Conservation (phyloP, 225 moss, liverwort and hornwort genomes). For the Marchantia polymorpha region DNA sequence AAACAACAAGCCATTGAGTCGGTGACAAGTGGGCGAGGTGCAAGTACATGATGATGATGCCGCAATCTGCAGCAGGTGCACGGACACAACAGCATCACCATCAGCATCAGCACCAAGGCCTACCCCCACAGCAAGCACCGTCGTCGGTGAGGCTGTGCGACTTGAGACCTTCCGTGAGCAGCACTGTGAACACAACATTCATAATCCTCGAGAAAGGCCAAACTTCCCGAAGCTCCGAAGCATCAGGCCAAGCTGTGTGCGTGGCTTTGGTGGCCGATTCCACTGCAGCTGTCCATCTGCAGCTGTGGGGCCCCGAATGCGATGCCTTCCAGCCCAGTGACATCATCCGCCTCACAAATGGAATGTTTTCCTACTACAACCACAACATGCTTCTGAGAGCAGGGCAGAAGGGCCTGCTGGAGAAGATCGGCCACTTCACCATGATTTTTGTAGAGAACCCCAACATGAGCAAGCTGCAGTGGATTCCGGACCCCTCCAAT, state of each 20-base stretch:
- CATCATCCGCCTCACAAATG: slow-evolving; percentile 71
- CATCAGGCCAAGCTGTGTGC: slow-evolving; percentile 53
- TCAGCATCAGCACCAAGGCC: slow-evolving; percentile 20
- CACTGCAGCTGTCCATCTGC: slow-evolving; percentile 75
- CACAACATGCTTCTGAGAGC: slow-evolving; percentile 67
- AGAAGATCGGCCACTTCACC: slow-evolving; percentile 77
- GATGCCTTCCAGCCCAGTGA: slow-evolving; percentile 84
- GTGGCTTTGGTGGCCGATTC: slow-evolving; percentile 82
- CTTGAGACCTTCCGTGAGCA: slow-evolving; percentile 61
- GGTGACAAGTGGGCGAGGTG: background rate
- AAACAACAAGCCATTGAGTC: background rate
- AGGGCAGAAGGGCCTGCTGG: slow-evolving; percentile 76
- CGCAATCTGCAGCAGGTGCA: slow-evolving; percentile 37
- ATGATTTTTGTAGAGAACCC: slow-evolving; percentile 63
- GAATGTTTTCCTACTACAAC: slow-evolving; percentile 72
- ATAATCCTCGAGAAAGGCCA: slow-evolving; percentile 76
- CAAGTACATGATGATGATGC: slow-evolving; percentile 4
- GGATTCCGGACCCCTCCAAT: slow-evolving; percentile 58
- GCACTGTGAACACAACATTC: slow-evolving; percentile 65
- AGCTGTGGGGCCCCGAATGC: slow-evolving; percentile 77
- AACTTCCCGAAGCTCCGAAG: slow-evolving; percentile 50
- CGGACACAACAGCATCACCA: slow-evolving; percentile 14
- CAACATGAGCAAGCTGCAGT: slow-evolving; percentile 72
- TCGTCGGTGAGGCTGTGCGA: slow-evolving; percentile 36
- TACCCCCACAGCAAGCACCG: background rate